Percentiles rank a stretch among this genome's conserved stretches.
These are phyloP conservation scores for Globisporangium megalacanthum DNA, from an alignment of 352 stramenopile species.

Conservation along the genomic window DNA sequence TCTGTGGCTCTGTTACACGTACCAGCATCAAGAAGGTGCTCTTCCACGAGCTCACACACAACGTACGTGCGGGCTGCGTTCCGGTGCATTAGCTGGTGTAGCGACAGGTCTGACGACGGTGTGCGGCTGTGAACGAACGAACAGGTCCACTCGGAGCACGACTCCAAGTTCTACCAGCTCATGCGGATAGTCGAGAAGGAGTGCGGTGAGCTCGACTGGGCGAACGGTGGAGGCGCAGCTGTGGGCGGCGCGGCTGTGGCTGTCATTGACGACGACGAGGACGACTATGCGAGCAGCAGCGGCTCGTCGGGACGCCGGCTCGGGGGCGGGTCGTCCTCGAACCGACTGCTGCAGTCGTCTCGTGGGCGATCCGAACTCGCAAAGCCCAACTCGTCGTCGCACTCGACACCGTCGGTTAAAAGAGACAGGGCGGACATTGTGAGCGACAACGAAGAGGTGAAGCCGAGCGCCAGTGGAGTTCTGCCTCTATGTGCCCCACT, in stretches of 20 bases:
- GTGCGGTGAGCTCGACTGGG: conserved; percentile 71
- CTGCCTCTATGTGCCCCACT: too few species aligned
- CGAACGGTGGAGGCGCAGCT: conserved; percentile 26
- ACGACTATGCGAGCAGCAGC: not conserved
- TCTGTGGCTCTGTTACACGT: not conserved
- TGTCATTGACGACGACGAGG: conserved; percentile 15
- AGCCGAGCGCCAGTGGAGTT: not conserved
- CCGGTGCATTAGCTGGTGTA: not conserved
- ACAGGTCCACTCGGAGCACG: conserved; percentile 71
- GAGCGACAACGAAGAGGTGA: not conserved
- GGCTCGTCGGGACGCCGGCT: conserved; percentile 20
- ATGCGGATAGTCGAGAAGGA: conserved; percentile 76
- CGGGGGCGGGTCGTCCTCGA: conserved; percentile 29
- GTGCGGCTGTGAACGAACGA: not conserved
- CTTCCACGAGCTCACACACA: conserved; percentile 94
- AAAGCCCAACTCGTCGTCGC: too few species aligned
- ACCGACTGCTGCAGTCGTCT: conserved; percentile 18
- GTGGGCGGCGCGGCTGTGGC: conserved; percentile 25
- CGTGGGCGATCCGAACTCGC: not conserved
- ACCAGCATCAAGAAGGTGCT: conserved; percentile 90
- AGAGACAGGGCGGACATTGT: too few species aligned
- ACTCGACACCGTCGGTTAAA: too few species aligned
- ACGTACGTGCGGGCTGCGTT: conserved; percentile 39
- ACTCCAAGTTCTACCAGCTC: conserved; percentile 78
- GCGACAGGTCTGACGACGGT: not conserved